Evolutionary conservation across 257 asterid species (phyloP).

Genomic region (Solanum ahanhuiri): DNA sequence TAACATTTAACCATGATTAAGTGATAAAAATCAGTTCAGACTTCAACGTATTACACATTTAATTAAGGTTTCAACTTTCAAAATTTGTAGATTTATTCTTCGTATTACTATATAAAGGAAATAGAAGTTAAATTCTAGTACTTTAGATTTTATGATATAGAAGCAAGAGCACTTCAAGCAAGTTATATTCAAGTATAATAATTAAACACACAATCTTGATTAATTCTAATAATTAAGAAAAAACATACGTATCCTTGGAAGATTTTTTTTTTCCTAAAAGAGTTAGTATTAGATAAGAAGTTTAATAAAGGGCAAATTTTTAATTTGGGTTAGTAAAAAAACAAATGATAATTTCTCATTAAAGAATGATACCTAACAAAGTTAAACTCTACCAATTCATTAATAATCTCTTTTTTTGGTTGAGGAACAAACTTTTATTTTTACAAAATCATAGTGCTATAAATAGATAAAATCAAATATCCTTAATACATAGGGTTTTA

Average conservation of each 20-base stretch:
- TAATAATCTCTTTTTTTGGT: background rate
- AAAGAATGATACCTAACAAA: background rate
- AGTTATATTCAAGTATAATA: background rate
- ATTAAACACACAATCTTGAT: background rate
- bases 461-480: background rate
- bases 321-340: background rate
- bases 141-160: background rate
- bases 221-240: background rate
- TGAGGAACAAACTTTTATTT: background rate
- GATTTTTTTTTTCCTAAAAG: background rate
- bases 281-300: background rate
- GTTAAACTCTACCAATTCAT: background rate
- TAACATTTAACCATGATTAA: no score
- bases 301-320: background rate
- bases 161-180: background rate
- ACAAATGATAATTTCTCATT: background rate
- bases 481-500: background rate
- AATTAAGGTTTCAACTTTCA: background rate
- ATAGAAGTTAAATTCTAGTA: background rate
- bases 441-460: background rate
- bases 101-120: background rate
- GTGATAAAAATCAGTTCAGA: background rate
- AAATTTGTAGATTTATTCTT: background rate
- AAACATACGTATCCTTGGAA: background rate
- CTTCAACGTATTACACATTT: background rate